A percentile compares a stretch with the other conserved stretches of the same genome.
Conservation (phyloP, 1,139 yeast species). For the Protomyces gravidus region DNA sequence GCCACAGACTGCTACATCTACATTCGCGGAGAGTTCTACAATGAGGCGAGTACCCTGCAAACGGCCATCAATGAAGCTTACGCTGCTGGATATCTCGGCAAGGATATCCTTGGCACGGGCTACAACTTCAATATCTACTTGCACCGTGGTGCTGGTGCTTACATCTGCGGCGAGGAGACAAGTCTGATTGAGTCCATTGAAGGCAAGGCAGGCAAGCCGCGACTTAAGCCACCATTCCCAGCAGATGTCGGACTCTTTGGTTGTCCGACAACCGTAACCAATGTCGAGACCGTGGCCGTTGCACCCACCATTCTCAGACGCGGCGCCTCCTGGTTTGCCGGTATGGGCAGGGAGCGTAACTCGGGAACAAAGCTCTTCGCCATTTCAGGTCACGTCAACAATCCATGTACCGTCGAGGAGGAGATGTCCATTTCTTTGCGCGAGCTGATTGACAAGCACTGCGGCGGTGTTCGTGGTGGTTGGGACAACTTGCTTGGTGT, state of each 20-base stretch:
- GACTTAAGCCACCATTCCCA: constrained; percentile 90
- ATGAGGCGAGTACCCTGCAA: constrained; percentile 68
- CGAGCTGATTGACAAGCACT: constrained; percentile 76
- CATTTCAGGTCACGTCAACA: constrained; percentile 83
- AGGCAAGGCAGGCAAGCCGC: constrained; percentile 89
- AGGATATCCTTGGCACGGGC: constrained; percentile 81
- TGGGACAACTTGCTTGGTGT: constrained; percentile 86
- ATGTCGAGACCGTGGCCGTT: constrained; percentile 83
- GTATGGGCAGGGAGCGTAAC: constrained; percentile 80
- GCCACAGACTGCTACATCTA: constrained; percentile 88
- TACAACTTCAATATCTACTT: constrained; percentile 74
- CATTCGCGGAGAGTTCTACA: constrained; percentile 82
- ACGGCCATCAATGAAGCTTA: constrained; percentile 81
- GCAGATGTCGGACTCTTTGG: constrained; percentile 90
- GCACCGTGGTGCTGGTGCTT: constrained; percentile 90
- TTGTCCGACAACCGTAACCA: constrained; percentile 83
- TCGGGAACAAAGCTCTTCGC: constrained; percentile 76
- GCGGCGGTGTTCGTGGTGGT: constrained; percentile 86
- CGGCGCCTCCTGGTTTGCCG: constrained; percentile 81
- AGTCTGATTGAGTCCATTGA: constrained; percentile 80
- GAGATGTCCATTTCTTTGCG: constrained; percentile 84
- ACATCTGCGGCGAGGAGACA: constrained; percentile 87
- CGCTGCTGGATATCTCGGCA: constrained; percentile 71
- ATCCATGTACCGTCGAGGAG: constrained; percentile 88
- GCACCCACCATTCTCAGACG: constrained; percentile 84